Evolutionary conservation across 305 asterid genomes (phyloP), one percentile per base, ranked within the genome.

Genomic region (Caryopteris hybrid): DNA sequence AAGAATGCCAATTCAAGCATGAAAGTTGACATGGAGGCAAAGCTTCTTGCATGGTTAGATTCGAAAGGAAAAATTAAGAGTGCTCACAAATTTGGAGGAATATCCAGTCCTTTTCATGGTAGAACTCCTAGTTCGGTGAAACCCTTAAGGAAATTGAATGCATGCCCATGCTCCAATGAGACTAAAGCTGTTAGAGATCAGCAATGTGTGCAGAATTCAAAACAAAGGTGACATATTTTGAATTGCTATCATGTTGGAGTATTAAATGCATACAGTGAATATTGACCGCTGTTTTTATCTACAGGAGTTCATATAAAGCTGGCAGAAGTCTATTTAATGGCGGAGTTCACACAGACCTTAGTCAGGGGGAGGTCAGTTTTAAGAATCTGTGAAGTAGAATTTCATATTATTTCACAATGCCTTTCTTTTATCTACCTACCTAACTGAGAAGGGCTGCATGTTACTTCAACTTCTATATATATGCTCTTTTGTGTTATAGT

Each of bases 11-110:
- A 86, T 65, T 86, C 97, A 34, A 81, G 72, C 46, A 71, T 68
- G 64, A 85, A 85, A 83, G 79, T 87, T 25, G 86, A 87, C 79
- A 91, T 91, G 99, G 97, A 87, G 71, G 89, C 85, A 25, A 94
- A 83, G 83, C 97, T 91, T 66, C 82, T 33, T 39, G 80, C 92
- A 39, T 91, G 99, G 99, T 80, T 86, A 22, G 96, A 89, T 79
- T 89, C 95, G 1, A 91, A 87, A 68, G 97, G 96, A 48, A 91
- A 91, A 89, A 74, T 73, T 6, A 86, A 75, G 67, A 84, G 87
- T 73, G 62, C 86, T 72, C 89, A 86, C n/a, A 80, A 78, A 74
- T 74, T 50, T 27, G 83, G 70, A 41, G 84, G 66, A 43, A 70
- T 67, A 21, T 42, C 63, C 74, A 77, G 68, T 63, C 89, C 91